These are phyloP conservation scores for Cytospora paraplurivora DNA, from an alignment of 2,329 filamentous ascomycete species.

Conservation along the genomic window DNA sequence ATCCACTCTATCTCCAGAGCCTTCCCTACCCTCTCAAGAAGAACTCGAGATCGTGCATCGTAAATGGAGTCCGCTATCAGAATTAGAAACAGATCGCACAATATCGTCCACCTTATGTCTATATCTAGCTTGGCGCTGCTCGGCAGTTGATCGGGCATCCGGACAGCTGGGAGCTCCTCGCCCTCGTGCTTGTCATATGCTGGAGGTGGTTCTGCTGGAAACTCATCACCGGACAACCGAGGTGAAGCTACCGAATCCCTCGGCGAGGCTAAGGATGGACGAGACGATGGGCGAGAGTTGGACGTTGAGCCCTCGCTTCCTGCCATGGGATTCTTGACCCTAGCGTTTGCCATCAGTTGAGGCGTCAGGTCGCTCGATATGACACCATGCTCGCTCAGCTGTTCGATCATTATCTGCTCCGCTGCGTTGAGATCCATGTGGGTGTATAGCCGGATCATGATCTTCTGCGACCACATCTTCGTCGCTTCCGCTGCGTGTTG, in stretches of 20 bases:
- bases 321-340: conserved; percentile 90
- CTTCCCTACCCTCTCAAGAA: conserved; percentile 81
- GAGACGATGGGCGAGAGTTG: conserved; percentile 23
- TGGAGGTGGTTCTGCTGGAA: conserved; percentile 54
- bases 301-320: conserved; percentile 39
- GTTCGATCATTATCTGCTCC: conserved; percentile 99
- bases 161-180: conserved; percentile 76
- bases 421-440: conserved; percentile 95
- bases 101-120: conserved; percentile 92
- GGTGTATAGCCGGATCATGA: conserved; percentile 91
- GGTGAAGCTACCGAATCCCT: conserved; percentile 30
- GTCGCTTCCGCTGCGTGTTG: conserved; percentile 72
- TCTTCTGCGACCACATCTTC: conserved; percentile 97
- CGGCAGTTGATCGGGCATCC: conserved; percentile 80
- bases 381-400: conserved; percentile 90
- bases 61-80: conserved; percentile 96
- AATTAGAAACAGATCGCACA: conserved; percentile 93
- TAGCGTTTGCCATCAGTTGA: conserved; percentile 85
- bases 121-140: conserved; percentile 86
- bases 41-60: conserved; percentile 80
- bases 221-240: conserved; percentile 44
- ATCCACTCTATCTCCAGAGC: conserved; percentile 83
- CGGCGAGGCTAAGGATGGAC: conserved; percentile 20
- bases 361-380: conserved; percentile 81
- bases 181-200: conserved; percentile 65